These are phyloP conservation scores for Lachnellula occidentalis DNA, from an alignment of 2,329 filamentous ascomycete species.

Conservation along the genomic window DNA sequence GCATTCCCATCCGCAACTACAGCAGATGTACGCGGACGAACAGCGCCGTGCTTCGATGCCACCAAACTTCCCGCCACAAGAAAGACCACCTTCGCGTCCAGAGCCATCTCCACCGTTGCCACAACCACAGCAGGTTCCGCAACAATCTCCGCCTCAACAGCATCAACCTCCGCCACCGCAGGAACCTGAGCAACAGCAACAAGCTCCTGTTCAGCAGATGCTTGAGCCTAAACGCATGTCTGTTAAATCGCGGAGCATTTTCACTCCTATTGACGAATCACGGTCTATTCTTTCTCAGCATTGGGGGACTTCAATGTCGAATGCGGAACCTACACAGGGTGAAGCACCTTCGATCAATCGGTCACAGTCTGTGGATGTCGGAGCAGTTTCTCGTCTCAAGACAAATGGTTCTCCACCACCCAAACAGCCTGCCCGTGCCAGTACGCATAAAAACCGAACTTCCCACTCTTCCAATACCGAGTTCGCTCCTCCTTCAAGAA, in stretches of 20 bases:
- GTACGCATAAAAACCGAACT: slow-evolving; percentile 38
- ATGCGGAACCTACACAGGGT: slow-evolving; percentile 28
- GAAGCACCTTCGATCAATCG: slow-evolving; percentile 39
- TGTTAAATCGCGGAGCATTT: slow-evolving; percentile 66
- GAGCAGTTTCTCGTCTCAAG: slow-evolving; percentile 47
- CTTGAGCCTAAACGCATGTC: slow-evolving; percentile 46
- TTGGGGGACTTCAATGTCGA: slow-evolving; percentile 58
- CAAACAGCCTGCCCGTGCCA: slow-evolving; percentile 42
- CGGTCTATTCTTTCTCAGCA: slow-evolving; percentile 84
- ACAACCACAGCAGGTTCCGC: slow-evolving; percentile 45
- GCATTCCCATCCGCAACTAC: slow-evolving; percentile 41
- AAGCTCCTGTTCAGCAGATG: slow-evolving; percentile 47
- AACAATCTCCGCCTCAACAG: slow-evolving; percentile 43
- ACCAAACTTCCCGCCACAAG: slow-evolving; percentile 60
- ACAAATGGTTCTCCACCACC: slow-evolving; percentile 49
- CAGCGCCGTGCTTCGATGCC: slow-evolving; percentile 68
- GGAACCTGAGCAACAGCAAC: slow-evolving; percentile 41
- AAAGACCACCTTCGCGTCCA: slow-evolving; percentile 43
- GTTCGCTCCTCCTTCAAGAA: slow-evolving; percentile 67
- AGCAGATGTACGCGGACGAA: slow-evolving; percentile 71
- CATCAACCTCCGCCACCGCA: slow-evolving; percentile 33
- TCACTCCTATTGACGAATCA: slow-evolving; percentile 93
- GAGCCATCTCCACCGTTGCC: slow-evolving; percentile 54
- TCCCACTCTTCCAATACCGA: slow-evolving; percentile 62
- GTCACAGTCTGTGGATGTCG: slow-evolving; percentile 61